phyloP scores from a whole-genome alignment of 805 yeast genomes.

The Metschnikowia noctiluminum region DNA sequence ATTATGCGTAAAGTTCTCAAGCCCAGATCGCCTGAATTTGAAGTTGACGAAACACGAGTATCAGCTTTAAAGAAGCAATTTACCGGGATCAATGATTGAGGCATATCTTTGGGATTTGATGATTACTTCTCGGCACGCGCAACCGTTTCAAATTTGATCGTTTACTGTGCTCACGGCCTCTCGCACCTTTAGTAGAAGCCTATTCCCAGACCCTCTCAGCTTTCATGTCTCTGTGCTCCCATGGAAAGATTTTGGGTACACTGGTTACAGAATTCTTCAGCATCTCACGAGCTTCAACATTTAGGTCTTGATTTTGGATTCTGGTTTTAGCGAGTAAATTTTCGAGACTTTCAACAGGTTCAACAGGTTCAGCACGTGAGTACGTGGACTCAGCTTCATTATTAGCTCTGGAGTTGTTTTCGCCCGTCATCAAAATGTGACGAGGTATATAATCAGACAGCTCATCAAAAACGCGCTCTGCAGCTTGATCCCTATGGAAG shows the following conservation, averaged over 20 bases:
- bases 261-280: background rate
- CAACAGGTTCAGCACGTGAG: background rate
- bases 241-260: slow-evolving; percentile 29
- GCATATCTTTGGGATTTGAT: no score
- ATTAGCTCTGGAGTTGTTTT: background rate
- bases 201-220: slow-evolving; percentile 9
- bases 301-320: background rate
- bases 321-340: background rate
- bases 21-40: no score
- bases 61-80: no score
- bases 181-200: background rate
- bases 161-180: background rate
- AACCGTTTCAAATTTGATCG: no score
- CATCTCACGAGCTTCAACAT: no score
- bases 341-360: background rate
- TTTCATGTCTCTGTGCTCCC: slow-evolving; percentile 28
- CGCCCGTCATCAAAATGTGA: slow-evolving; percentile 19
- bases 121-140: no score
- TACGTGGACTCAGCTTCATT: background rate
- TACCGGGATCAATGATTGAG: no score
- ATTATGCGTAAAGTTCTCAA: background rate
- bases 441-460: slow-evolving; percentile 28
- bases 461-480: slow-evolving; percentile 33
- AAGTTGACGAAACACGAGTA: no score
- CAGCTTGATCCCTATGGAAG: slow-evolving; percentile 14